phyloP scores from a whole-genome alignment of 1,139 yeast genomes.

The Oligophagozyma castellii region DNA sequence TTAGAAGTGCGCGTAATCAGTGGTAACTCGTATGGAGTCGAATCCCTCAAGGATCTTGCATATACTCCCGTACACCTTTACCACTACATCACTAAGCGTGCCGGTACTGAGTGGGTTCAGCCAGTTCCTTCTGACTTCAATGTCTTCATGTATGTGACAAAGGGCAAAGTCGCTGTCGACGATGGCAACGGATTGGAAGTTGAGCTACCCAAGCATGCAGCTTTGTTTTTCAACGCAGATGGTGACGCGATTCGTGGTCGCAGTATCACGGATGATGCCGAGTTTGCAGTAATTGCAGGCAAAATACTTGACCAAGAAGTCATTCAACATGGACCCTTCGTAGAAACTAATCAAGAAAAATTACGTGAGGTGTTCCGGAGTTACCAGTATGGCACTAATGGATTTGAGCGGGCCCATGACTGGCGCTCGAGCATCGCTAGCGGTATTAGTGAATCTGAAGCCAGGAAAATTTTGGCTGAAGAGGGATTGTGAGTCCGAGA shows the following conservation, averaged over 20 bases:
- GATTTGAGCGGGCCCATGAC: conserved; percentile 55
- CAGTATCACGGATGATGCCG: conserved; percentile 27
- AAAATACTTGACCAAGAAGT: conserved; percentile 61
- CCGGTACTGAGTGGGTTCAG: conserved; percentile 58
- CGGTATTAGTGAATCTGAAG: conserved; percentile 31
- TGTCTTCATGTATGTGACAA: conserved; percentile 55
- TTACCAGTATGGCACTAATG: conserved; percentile 56
- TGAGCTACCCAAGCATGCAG: conserved; percentile 34
- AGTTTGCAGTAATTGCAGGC: conserved; percentile 65
- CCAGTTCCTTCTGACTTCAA: conserved; percentile 52
- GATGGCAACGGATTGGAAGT: too few species aligned
- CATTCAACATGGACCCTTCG: conserved; percentile 67
- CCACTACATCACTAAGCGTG: conserved; percentile 43
- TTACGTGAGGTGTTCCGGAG: conserved; percentile 58
- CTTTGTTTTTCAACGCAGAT: conserved; percentile 52
- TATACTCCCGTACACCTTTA: conserved; percentile 75
- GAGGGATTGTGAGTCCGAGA: background rate
- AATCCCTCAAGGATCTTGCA: conserved; percentile 63
- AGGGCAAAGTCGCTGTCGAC: conserved; percentile 44
- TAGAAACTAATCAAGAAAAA: conserved; percentile 47
- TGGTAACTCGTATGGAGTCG: conserved; percentile 65
- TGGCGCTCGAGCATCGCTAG: conserved; percentile 58
- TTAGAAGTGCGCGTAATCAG: conserved; percentile 63
- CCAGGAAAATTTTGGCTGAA: conserved; percentile 3
- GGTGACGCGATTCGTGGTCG: conserved; percentile 44